Base-by-base conservation (phyloP, 257 asterid genomes). In the Przewalskia tangutica region DNA sequence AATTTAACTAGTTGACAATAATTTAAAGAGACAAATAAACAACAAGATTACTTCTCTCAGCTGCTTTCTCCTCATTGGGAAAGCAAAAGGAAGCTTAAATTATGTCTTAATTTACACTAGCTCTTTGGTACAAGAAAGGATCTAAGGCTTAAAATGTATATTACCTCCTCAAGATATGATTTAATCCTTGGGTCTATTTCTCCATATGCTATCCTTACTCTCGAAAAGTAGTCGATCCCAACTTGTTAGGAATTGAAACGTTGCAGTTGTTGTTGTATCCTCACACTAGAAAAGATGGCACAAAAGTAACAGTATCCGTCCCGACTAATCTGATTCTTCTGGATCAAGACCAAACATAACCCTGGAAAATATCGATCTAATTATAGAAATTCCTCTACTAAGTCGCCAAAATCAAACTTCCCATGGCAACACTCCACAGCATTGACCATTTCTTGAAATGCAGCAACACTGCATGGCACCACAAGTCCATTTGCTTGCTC, bases 381-480 rank as follows among this genome's bases (percentile, higher is more conserved):
- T 84, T 81, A 89, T 65, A 93, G 73, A 79, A 94, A 88, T 87
- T 93, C 98, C 75, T 90, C 86, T 5, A 91, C 95, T 82, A 89
- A 84, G 36, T 89, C 89, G 32, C 97, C 89, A 68, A 93, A 93
- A 70, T 93, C 90, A 64, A 95, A 95, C 63, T 65, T 88, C 13
- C 92, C 91, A 51, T 88, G 87, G 85, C 97, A 90, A 82, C 94
- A 84, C 77, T 92, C 92, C 2, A 91, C 92, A 0, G 97, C 97
- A 66, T 66, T 88, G 2, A 91, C 82, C 58, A 91, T 94, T 79
- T 92, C 95, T 80, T 86, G 93, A 51, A 95, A 95, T 5, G 93
- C 86, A 44, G 67, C 56, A 9, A 91, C 94, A 81, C 97, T 92
- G 58, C 97, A 93, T 3, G 98, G 98, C 2, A 95, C 89, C 32